Conservation (phyloP, 257 asterid species). For the Euphrasia confusa region DNA sequence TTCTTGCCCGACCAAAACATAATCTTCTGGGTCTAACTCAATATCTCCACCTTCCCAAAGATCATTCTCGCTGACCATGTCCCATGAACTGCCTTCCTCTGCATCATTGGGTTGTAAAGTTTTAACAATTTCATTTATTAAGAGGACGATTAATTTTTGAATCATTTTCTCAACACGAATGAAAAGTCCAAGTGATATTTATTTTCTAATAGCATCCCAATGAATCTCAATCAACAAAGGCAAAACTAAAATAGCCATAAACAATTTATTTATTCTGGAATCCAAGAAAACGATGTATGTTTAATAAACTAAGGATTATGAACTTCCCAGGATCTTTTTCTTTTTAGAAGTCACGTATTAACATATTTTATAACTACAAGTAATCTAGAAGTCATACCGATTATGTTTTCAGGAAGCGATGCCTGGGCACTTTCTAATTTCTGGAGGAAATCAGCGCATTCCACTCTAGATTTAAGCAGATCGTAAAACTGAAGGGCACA, state of each 20-base stretch:
- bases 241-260: constrained; percentile 11
- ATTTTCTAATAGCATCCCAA: constrained; percentile 11
- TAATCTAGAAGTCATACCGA: constrained; percentile 38
- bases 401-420: constrained; percentile 48
- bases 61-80: constrained; percentile 77
- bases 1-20: constrained; percentile 88
- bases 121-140: constrained; percentile 13
- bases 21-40: constrained; percentile 69
- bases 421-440: constrained; percentile 80
- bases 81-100: constrained; percentile 95
- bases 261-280: constrained; percentile 5
- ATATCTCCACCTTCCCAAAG: constrained; percentile 76
- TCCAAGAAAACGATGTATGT: constrained; percentile 1
- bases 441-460: constrained; percentile 79
- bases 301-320: not conserved
- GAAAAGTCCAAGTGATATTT: not conserved
- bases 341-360: constrained; percentile 2
- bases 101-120: constrained; percentile 34
- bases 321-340: not conserved
- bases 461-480: constrained; percentile 85
- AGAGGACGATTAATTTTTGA: not conserved
- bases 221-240: constrained; percentile 16
- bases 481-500: constrained; percentile 57
- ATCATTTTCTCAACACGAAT: constrained; percentile 4
- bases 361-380: constrained; percentile 12